phyloP scores from a whole-genome alignment of 1,284 basidiomycete genomes.

The Apiotrichum gamsii region DNA sequence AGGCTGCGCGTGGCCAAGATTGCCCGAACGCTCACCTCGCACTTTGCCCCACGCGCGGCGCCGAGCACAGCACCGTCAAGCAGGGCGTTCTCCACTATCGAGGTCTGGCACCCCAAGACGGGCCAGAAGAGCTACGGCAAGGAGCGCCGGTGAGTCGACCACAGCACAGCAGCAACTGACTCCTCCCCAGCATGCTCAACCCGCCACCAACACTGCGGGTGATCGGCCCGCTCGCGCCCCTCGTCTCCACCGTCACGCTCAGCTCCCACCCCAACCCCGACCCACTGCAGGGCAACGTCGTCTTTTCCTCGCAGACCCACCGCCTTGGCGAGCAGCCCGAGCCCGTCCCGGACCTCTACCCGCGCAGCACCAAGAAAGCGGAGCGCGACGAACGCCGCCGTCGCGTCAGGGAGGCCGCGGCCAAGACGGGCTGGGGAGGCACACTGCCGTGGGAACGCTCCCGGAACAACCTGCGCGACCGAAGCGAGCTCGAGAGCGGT shows the following conservation, averaged over 20 bases:
- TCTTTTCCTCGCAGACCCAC: conserved; percentile 31
- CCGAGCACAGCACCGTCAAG: neutral
- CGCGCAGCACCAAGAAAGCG: neutral
- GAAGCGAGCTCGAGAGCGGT: conserved; percentile 25
- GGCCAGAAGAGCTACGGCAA: conserved; percentile 44
- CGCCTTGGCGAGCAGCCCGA: neutral
- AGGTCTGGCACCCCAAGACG: conserved; percentile 41
- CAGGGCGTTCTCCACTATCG: conserved; percentile 20
- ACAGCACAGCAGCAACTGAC: neutral
- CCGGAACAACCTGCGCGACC: conserved; percentile 16
- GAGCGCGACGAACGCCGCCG: conserved; percentile 14
- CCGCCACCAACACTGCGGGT: conserved; percentile 40
- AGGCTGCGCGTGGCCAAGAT: conserved; percentile 14
- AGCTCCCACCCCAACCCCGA: conserved; percentile 4
- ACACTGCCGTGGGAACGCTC: conserved; percentile 25
- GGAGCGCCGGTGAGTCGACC: conserved; percentile 32
- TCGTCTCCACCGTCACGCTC: conserved; percentile 17
- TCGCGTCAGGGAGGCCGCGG: conserved; percentile 24
- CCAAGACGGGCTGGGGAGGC: conserved; percentile 30
- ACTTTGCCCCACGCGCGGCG: conserved; percentile 1
- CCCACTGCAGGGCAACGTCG: neutral
- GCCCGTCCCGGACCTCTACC: neutral
- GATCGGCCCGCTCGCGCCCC: conserved; percentile 23
- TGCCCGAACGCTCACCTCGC: conserved; percentile 5
- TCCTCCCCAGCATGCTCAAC: conserved; percentile 30